phyloP scores from a whole-genome alignment of 2,329 filamentous ascomycete species.

The Colletotrichum godetiae region DNA sequence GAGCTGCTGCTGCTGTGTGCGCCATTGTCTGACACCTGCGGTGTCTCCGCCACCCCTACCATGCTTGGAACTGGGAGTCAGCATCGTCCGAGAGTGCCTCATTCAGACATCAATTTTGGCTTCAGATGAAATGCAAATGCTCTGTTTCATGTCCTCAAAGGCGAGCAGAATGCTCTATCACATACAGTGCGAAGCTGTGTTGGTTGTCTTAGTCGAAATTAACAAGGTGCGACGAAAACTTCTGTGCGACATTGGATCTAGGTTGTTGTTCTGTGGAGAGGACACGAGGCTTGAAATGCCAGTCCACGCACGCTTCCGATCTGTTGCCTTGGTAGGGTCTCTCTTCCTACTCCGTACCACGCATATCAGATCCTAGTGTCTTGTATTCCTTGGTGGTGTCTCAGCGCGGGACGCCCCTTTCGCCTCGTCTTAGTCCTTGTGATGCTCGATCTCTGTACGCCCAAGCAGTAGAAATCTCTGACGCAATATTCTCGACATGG shows the following conservation, averaged over 20 bases:
- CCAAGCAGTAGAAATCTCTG: neutral
- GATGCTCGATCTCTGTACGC: slow-evolving; percentile 15
- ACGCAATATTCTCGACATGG: neutral
- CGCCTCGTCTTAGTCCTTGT: neutral
- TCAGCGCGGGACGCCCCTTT: slow-evolving; percentile 28
- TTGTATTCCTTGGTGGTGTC: slow-evolving; percentile 4
- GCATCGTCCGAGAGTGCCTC: neutral
- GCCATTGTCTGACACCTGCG: neutral
- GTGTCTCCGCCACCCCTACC: neutral
- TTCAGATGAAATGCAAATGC: neutral
- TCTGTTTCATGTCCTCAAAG: neutral
- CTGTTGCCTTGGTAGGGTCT: neutral
- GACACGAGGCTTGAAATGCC: neutral
- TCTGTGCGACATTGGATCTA: neutral
- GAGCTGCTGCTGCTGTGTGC: neutral
- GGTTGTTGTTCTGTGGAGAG: neutral
- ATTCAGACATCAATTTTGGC: neutral
- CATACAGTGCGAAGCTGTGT: neutral
- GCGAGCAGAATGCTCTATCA: neutral
- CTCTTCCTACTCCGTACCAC: neutral
- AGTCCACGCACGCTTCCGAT: neutral
- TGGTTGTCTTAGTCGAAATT: neutral
- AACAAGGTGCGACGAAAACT: neutral
- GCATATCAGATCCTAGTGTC: neutral
- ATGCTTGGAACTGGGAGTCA: neutral